These are phyloP conservation scores for Gossypium stocksii DNA, from an alignment of 345 rosid species.

Conservation along the genomic window DNA sequence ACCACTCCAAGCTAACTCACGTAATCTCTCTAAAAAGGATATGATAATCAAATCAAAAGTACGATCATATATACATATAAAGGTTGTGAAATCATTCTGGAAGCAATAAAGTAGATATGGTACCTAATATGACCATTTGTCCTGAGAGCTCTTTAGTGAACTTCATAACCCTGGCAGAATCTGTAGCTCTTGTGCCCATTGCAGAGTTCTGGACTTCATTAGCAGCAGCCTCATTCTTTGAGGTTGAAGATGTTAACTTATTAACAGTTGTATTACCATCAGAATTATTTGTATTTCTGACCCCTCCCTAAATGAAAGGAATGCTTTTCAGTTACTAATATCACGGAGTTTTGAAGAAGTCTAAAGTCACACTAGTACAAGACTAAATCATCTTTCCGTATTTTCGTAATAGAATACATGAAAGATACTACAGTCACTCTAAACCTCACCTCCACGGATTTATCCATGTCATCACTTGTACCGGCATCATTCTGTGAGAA, in stretches of 20 bases:
- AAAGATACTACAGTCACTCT: neutral
- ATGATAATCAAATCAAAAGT: neutral
- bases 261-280: constrained; percentile 32
- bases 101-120: neutral
- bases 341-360: neutral
- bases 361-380: neutral
- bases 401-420: neutral
- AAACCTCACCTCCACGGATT: constrained; percentile 44
- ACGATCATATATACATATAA: constrained; percentile 5
- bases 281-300: constrained; percentile 32
- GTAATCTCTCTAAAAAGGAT: constrained; percentile 60
- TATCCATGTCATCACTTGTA: constrained; percentile 44
- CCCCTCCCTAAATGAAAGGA: constrained; percentile 44
- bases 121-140: constrained; percentile 79
- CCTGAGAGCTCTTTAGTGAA: constrained; percentile 74
- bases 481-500: constrained; percentile 68
- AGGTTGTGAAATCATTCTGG: neutral
- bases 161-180: constrained; percentile 81
- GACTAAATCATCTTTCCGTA: neutral
- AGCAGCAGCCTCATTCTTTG: constrained; percentile 37
- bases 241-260: constrained; percentile 44
- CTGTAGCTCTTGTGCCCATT: constrained; percentile 78
- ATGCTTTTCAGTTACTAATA: constrained; percentile 1
- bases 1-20: constrained; percentile 96
- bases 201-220: constrained; percentile 44